Evolutionary conservation across 1,139 yeast species (phyloP), one percentile per base, ranked within the genome.

Genomic region (Nakaseomyces nivariensis): DNA sequence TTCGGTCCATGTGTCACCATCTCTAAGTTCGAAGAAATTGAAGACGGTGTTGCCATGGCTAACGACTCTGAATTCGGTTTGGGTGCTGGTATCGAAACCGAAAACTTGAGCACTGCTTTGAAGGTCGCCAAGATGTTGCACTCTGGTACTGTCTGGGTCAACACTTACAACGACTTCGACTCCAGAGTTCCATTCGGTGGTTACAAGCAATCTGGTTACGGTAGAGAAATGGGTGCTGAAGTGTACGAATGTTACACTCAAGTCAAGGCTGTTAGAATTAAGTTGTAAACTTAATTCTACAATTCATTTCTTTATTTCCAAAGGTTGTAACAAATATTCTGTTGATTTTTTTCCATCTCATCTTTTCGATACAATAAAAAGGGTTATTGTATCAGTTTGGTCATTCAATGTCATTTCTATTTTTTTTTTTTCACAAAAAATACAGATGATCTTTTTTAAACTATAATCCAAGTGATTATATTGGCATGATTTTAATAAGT

Each of bases 191-290:
- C 90, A 68, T 83, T 83, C 64, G 90, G 90, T 66, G 90, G 90
- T 58, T 81, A 71, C 73, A 81, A 81, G 66, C 81, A 81, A 70
- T 79, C 85, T 54, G 90, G 90, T 64, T 77, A 82, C 67, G 90
- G 90, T 63, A 80, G 86, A 73, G 90, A 83, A 72, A 79, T 83
- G 87, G 89, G 89, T 66, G 71, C 69, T 50, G 87, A 80, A 64
- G 86, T 84, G 37, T 77, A 81, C 65, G 85, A 81, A 59, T 79
- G 78, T 71, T 83, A 82, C 74, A 78, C 83, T 46, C 86, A 82
- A 70, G 72, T 73, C 57, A 82, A 82, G 73, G 83, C 87, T 52
- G 84, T 83, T 55, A 80, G 90, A 77, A 73, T 78, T 52, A 71
- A 69, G 54, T 51, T 58, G 46, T 53, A 38, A 47, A 37, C n/a